Percentiles rank a stretch among this genome's conserved stretches.
Evolutionary conservation across 2,329 filamentous ascomycete genomes (phyloP).

Genomic region (Monosporascus sp.): DNA sequence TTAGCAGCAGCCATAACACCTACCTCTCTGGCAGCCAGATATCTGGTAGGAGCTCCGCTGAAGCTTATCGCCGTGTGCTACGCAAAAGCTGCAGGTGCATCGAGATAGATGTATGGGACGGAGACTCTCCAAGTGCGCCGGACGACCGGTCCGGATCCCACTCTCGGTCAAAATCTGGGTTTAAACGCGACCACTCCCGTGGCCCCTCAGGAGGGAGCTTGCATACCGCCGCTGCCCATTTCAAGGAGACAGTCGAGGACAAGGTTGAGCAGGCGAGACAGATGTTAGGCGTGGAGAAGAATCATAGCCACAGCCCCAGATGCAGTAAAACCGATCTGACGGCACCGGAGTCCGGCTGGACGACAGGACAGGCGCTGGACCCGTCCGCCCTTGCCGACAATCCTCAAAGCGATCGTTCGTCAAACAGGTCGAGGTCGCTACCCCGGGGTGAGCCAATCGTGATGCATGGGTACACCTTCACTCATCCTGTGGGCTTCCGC

Average conservation of each 20-base stretch:
- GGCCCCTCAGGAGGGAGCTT: conserved; percentile 43
- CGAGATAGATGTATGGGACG: conserved; percentile 94
- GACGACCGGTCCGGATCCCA: conserved; percentile 23
- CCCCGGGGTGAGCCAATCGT: conserved; percentile 68
- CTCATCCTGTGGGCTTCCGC: conserved; percentile 79
- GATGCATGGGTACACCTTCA: conserved; percentile 78
- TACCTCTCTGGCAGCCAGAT: conserved; percentile 86
- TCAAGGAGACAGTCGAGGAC: conserved; percentile 30
- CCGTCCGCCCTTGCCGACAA: conserved; percentile 7
- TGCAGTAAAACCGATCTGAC: conserved; percentile 20
- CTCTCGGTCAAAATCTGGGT: conserved; percentile 31
- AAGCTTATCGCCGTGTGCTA: conserved; percentile 70
- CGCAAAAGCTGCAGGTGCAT: conserved; percentile 79
- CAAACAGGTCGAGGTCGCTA: conserved; percentile 20
- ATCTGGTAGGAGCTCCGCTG: conserved; percentile 68
- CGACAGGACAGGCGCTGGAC: conserved; percentile 8
- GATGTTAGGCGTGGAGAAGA: conserved; percentile 23
- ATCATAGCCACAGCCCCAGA: conserved; percentile 22
- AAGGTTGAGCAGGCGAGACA: conserved; percentile 29
- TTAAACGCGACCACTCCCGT: conserved; percentile 39
- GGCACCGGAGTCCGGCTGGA: conserved; percentile 12
- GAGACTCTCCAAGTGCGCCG: conserved; percentile 39
- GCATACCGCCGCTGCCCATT: conserved; percentile 39
- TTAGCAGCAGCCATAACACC: conserved; percentile 93
- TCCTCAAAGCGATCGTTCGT: conserved; percentile 11